phyloP scores from a whole-genome alignment of 441 rosid species.

The Rhodomyrtus psidioides region DNA sequence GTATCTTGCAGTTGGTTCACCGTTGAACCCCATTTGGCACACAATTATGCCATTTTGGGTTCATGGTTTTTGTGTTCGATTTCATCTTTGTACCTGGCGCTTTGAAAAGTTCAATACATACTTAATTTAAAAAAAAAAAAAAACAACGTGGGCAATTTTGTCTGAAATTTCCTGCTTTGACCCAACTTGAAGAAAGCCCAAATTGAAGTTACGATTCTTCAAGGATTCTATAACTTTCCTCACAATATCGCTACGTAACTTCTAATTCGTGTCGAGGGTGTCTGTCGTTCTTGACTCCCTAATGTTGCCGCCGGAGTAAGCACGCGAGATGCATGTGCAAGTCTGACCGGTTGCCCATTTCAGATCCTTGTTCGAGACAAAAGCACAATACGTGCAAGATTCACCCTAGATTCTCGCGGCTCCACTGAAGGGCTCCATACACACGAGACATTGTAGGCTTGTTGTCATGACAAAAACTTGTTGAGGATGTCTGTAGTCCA shows the following conservation, averaged over 20 bases:
- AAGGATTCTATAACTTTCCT: background rate
- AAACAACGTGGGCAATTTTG: background rate
- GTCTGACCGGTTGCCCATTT: background rate
- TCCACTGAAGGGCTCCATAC: too few species aligned
- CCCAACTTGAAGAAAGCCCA: background rate
- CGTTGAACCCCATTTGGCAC: too few species aligned
- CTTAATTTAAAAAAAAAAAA: too few species aligned
- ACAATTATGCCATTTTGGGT: too few species aligned
- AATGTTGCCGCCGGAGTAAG: background rate
- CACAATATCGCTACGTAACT: background rate
- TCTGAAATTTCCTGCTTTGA: background rate
- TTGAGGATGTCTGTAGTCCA: too few species aligned
- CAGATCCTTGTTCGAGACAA: background rate
- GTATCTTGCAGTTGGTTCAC: too few species aligned
- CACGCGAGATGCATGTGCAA: rapidly evolving
- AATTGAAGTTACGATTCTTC: background rate
- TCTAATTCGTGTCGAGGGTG: background rate
- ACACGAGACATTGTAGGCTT: too few species aligned
- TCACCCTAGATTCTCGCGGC: too few species aligned
- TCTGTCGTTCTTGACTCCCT: background rate
- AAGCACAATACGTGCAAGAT: background rate
- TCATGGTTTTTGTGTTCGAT: too few species aligned
- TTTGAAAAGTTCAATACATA: too few species aligned
- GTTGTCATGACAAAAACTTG: too few species aligned
- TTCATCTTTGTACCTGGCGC: too few species aligned